A percentile compares a stretch with the other conserved stretches of the same genome.
These are phyloP conservation scores for Trypanosoma cruzi DNA, from an alignment of 208 protist species.

Conservation along the genomic window DNA sequence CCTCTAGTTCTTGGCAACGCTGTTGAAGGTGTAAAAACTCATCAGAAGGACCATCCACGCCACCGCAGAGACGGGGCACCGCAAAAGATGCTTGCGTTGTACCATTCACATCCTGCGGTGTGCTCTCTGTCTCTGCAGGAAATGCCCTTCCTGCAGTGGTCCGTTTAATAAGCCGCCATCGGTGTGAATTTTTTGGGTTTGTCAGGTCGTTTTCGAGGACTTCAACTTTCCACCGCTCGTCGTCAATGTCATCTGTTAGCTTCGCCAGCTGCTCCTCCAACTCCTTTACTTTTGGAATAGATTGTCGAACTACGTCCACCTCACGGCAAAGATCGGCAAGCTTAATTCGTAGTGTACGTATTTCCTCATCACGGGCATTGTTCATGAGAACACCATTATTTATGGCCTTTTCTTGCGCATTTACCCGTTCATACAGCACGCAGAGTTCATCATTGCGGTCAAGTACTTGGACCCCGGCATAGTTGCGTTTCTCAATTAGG, in stretches of 20 bases:
- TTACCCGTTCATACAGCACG: constrained; percentile 94
- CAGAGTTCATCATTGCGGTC: constrained; percentile 96
- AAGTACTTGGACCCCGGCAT: constrained; percentile 96
- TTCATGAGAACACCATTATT: constrained; percentile 85
- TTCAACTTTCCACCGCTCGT: constrained; percentile 81
- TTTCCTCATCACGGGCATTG: constrained; percentile 72
- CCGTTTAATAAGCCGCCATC: constrained; percentile 67
- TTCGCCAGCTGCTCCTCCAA: constrained; percentile 78
- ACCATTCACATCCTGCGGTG: background rate
- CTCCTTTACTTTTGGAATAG: constrained; percentile 84
- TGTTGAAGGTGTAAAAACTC: constrained; percentile 87
- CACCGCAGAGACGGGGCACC: background rate
- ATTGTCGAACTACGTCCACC: constrained; percentile 73
- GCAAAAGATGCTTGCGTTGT: background rate
- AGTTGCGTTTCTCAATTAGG: constrained; percentile 92
- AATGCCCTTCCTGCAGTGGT: constrained; percentile 13
- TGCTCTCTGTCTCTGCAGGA: background rate
- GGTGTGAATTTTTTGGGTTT: constrained; percentile 81
- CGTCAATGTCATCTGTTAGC: constrained; percentile 81
- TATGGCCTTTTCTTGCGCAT: constrained; percentile 92
- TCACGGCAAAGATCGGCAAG: constrained; percentile 82
- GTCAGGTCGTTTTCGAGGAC: constrained; percentile 85
- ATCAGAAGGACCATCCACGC: constrained; percentile 50
- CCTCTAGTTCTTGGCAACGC: constrained; percentile 92
- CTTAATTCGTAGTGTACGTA: constrained; percentile 69